Evolutionary conservation across 176 grass and related monocot species (phyloP), one percentile per base, ranked within the genome.

Genomic region (Oryza rufipogon): DNA sequence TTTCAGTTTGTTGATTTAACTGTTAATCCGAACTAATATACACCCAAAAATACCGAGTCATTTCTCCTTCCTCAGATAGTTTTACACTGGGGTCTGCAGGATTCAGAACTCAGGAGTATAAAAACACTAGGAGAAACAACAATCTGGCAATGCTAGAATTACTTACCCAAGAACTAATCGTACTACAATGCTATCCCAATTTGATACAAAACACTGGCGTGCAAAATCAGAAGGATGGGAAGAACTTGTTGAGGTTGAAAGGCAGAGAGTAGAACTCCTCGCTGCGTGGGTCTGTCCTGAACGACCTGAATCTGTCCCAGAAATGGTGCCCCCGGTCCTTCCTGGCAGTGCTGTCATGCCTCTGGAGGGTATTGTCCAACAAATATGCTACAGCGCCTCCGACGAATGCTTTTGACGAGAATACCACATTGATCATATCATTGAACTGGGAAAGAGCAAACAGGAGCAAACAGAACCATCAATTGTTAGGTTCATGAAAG

Each of bases 261-360:
- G 95, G 95, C 65, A 98, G 76, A 26, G 91, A 89, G 83, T 98
- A 98, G 64, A 98, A 98, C 73, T 98, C 95, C 80, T 95, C 89
- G n/a, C 95, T 98, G 26, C 95, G 86, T 0, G 92, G 77, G 74
- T 98, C 95, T 2, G 83, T 90, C 84, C 81, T 91, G 67, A 93
- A 95, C 17, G 92, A 95, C 80, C 92, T 94, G 86, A 91, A 98
- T 60, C 87, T 95, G 73, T 91, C 89, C 95, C 95, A 95, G 85
- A 95, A 98, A 87, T 98, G 95, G 68, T 91, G 86, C 6, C 92
- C 95, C 46, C 92, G 78, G 46, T 95, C 91, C 80, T 66, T 95
- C 78, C 80, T 84, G 11, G 61, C 51, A 0, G 81, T 42, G 34
- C 19, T 16, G 4, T 98, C 92, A 5, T 84, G 78, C 52, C 89